Evolutionary conservation across 306 rosid genomes (phyloP).

Genomic region (Citrullus amarus): DNA sequence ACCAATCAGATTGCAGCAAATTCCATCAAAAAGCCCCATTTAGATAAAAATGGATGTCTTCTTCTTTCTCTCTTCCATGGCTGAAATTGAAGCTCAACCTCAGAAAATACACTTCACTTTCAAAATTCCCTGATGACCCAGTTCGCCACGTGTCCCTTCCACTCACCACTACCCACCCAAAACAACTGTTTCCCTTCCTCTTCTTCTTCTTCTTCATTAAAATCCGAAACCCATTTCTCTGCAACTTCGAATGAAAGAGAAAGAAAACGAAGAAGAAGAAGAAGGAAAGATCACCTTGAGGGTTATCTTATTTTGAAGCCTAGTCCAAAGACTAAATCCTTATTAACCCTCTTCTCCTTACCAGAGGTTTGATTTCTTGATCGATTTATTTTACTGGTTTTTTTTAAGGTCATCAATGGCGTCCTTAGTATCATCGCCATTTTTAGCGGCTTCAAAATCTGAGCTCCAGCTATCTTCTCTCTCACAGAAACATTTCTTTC

Average conservation of each 20-base stretch:
- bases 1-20: constrained; percentile 57
- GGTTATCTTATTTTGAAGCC: background rate
- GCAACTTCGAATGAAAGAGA: background rate
- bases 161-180: constrained; percentile 33
- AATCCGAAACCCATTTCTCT: constrained; percentile 17
- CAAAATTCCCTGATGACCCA: constrained; percentile 11
- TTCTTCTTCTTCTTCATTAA: background rate
- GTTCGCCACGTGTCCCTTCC: constrained; percentile 38
- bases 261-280: background rate
- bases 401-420: constrained; percentile 43
- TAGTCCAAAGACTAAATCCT: background rate
- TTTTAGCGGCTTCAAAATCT: constrained; percentile 44
- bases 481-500: constrained; percentile 58
- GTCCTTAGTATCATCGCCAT: constrained; percentile 60
- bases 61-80: background rate
- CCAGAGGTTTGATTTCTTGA: background rate
- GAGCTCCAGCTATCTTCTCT: constrained; percentile 58
- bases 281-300: background rate
- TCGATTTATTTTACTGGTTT: background rate
- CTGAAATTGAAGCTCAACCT: constrained; percentile 22
- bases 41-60: constrained; percentile 19
- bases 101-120: constrained; percentile 8
- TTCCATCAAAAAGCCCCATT: constrained; percentile 36
- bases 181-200: constrained; percentile 18
- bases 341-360: background rate